These are phyloP conservation scores for Grosmannia penicillata DNA, from an alignment of 2,329 filamentous ascomycete genomes.

Conservation along the genomic window DNA sequence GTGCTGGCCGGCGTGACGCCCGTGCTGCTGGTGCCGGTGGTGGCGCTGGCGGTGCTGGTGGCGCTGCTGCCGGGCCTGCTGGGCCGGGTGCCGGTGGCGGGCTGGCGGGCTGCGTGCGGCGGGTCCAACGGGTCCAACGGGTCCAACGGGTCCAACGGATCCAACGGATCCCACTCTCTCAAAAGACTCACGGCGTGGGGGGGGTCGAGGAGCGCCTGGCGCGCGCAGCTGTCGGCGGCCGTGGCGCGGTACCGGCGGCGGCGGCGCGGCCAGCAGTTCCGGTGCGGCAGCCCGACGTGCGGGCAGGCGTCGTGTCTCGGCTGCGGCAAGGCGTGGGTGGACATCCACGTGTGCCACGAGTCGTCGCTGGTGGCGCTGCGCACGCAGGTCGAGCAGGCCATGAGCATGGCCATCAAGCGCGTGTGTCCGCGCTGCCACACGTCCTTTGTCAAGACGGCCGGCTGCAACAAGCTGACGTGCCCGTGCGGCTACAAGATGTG, in stretches of 20 bases:
- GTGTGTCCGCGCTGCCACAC: conserved; percentile 86
- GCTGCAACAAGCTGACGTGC: conserved; percentile 95
- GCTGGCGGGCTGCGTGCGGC: too few relatives aligned
- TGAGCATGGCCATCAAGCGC: conserved; percentile 86
- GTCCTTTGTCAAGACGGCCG: conserved; percentile 81
- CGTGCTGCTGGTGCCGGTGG: conserved; percentile 36
- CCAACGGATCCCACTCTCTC: too few relatives aligned
- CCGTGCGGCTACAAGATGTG: conserved; percentile 97
- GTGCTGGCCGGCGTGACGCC: conserved; percentile 39
- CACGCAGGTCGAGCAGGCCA: conserved; percentile 81
- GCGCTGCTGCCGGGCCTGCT: conserved; percentile 19
- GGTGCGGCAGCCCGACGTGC: conserved; percentile 58
- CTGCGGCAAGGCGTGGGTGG: conserved; percentile 70
- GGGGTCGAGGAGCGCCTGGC: conserved; percentile 15
- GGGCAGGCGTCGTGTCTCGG: conserved; percentile 59
- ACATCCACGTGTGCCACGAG: conserved; percentile 84
- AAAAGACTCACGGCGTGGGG: too few relatives aligned
- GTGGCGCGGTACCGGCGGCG: conserved; percentile 54
- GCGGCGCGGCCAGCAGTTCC: conserved; percentile 61
- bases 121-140: too few relatives aligned
- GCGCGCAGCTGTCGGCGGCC: conserved; percentile 39
- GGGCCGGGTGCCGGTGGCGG: not conserved
- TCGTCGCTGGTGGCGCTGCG: conserved; percentile 68
- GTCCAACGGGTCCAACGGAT: too few relatives aligned
- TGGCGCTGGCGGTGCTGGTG: conserved; percentile 19